Percentiles rank a stretch among this genome's conserved stretches.
phyloP scores from a whole-genome alignment of 495 filamentous ascomycete genomes.

The Penicilliopsis zonata region DNA sequence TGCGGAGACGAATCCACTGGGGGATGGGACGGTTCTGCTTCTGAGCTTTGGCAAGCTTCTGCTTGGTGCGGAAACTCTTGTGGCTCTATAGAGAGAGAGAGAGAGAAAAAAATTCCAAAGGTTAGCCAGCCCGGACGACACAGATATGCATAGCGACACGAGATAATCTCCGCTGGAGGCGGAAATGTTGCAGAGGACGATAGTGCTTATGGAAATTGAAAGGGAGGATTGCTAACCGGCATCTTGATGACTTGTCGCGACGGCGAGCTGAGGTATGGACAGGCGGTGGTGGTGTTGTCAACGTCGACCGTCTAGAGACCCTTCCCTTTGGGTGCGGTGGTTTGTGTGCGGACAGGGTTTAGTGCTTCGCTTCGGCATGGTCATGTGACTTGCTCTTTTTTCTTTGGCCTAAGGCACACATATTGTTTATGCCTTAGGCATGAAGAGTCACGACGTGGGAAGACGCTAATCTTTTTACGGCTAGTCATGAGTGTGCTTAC shows the following conservation, averaged over 20 bases:
- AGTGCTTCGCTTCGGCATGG: constrained; percentile 29
- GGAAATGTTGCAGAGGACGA: background rate
- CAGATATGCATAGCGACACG: background rate
- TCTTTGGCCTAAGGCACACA: constrained; percentile 1
- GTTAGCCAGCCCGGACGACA: constrained; percentile 9
- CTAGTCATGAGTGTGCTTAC: too few species aligned
- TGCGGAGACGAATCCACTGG: constrained; percentile 98
- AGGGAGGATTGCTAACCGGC: constrained; percentile 50
- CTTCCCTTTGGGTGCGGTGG: constrained; percentile 14
- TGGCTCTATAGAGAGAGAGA: constrained; percentile 74
- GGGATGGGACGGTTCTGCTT: constrained; percentile 99
- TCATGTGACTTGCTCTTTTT: constrained; percentile 25
- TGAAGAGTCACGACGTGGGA: too few species aligned
- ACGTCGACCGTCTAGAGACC: constrained; percentile 25
- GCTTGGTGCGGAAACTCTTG: constrained; percentile 99
- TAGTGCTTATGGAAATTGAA: background rate
- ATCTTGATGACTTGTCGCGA: constrained; percentile 59
- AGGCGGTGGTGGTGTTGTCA: constrained; percentile 28
- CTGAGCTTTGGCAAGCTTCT: constrained; percentile 99
- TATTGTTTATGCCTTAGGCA: constrained; percentile 15
- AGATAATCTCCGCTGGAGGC: background rate
- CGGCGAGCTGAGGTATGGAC: constrained; percentile 31
- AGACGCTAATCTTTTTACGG: too few species aligned
- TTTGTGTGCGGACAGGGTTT: constrained; percentile 37
- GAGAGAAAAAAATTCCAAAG: constrained; percentile 5